Evolutionary conservation across 768 basidiomycete species (phyloP), one percentile per base, ranked within the genome.

Genomic region (Pulveroboletus frians): DNA sequence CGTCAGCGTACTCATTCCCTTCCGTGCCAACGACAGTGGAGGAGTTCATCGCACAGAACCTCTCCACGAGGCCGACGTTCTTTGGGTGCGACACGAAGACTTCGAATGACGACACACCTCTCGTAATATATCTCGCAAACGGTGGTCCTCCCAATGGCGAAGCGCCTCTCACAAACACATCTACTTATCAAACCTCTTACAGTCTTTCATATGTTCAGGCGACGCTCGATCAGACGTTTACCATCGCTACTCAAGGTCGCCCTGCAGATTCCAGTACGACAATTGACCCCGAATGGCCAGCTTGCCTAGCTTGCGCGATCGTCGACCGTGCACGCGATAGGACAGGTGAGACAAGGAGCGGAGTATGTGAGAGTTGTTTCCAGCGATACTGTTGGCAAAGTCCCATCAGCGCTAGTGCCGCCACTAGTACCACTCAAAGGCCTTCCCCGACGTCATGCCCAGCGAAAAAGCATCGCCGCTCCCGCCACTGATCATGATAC

Each of bases 41-140:
- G n/a, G 62, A 58, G 20, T 74, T 73, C 45, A 55, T 64, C 27
- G 60, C 67, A 15, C 66, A 69, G 38, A 69, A 68, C 42, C 65
- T 76, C 23, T 69, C 59, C 29, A 44, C 51, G 0, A 64, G 67
- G 9, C 75, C 74, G 7, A 74, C 73, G 9, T 75, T 79, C 63
- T 77, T 77, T 56, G 77, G 75, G 4, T 76, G 76, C 55, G 54
- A 69, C 7, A 54, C 52, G 27, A 50, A 58, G 36, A 59, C 43
- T 21, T 55, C 55, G 40, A 63, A 57, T 20, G 55, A 51, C 0
- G 65, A 62, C 36, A 71, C 70, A 4, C 80, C 81, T 3, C 59
- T 82, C 34, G 54, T 83, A 14, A 71, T 83, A 47, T 84, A 84
- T 62, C 62, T 82, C n/a, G 80, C 81, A 1, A 78, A 77, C 55